A percentile compares a stretch with the other conserved stretches of the same genome.
Conservation (phyloP, 1,139 yeast genomes). For the Zygosaccharomyces sapae region DNA sequence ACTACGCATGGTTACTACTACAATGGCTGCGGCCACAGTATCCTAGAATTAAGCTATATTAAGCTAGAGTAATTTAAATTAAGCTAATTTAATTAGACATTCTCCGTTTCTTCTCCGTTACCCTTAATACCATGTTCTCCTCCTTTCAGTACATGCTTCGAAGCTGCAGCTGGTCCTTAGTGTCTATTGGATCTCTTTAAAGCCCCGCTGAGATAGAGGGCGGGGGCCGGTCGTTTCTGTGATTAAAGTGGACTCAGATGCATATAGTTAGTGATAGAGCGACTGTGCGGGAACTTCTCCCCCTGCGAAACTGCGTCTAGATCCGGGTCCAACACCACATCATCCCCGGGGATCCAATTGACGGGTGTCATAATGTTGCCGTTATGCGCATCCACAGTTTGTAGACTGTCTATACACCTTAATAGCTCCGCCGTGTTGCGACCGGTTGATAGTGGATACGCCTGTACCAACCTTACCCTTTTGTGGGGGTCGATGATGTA, state of each 20-base stretch:
- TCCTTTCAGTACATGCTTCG: no score
- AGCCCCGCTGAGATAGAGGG: constrained; percentile 5
- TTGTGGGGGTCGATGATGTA: constrained; percentile 78
- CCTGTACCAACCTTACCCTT: constrained; percentile 64
- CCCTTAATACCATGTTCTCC: no score
- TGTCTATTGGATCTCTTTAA: no score
- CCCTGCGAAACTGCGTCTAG: constrained; percentile 59
- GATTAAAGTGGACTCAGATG: constrained; percentile 46
- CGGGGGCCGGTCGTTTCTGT: constrained; percentile 14
- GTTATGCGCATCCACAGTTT: constrained; percentile 59
- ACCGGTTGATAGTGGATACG: constrained; percentile 85
- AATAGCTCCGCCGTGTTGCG: constrained; percentile 85
- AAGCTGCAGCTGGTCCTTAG: no score
- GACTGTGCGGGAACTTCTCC: constrained; percentile 69
- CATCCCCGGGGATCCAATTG: constrained; percentile 85
- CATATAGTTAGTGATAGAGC: constrained; percentile 74
- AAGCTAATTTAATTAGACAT: no score
- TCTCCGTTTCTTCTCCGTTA: no score
- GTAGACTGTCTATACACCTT: constrained; percentile 76
- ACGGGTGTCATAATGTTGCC: constrained; percentile 70
- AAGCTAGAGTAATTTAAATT: no score
- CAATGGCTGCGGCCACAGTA: no score
- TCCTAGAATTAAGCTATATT: no score
- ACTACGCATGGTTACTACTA: constrained; percentile 1
- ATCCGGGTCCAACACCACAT: constrained; percentile 72